Conservation (phyloP, 768 basidiomycete genomes). For the Lactarius tabidus region DNA sequence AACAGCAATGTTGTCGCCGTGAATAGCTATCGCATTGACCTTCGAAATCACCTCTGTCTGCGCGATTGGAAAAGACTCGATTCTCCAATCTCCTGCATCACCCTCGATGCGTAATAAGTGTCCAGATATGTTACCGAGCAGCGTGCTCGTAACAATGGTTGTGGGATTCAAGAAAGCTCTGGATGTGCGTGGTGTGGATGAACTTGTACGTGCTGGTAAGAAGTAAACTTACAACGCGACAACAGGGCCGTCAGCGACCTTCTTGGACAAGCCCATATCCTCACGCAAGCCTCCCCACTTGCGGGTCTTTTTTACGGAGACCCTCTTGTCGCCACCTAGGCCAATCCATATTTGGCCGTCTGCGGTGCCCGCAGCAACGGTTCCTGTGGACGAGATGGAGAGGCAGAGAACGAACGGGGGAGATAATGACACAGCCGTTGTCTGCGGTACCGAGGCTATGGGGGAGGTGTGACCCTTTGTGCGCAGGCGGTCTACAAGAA, state of each 20-base stretch:
- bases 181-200: neutral
- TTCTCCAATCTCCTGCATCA: slow-evolving; percentile 36
- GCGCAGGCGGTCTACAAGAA: slow-evolving; percentile 6
- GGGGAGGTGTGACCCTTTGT: slow-evolving; percentile 12
- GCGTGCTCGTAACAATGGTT: slow-evolving; percentile 51
- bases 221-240: slow-evolving; percentile 55
- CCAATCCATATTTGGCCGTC: slow-evolving; percentile 73
- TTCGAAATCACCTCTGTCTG: slow-evolving; percentile 48
- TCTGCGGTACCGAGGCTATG: slow-evolving; percentile 39
- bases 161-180: slow-evolving; percentile 40
- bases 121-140: slow-evolving; percentile 54
- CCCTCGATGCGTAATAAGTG: slow-evolving; percentile 44
- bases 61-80: slow-evolving; percentile 45
- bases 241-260: slow-evolving; percentile 69
- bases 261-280: slow-evolving; percentile 42
- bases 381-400: slow-evolving; percentile 53
- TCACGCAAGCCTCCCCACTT: slow-evolving; percentile 70
- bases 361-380: slow-evolving; percentile 68
- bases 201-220: neutral
- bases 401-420: slow-evolving; percentile 72
- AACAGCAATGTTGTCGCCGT: slow-evolving; percentile 47
- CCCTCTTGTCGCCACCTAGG: slow-evolving; percentile 56
- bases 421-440: slow-evolving; percentile 54
- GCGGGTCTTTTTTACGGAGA: slow-evolving; percentile 43
- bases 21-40: slow-evolving; percentile 58